Evolutionary conservation across 306 rosid species (phyloP).

Genomic region (Lathyrus oleraceus): DNA sequence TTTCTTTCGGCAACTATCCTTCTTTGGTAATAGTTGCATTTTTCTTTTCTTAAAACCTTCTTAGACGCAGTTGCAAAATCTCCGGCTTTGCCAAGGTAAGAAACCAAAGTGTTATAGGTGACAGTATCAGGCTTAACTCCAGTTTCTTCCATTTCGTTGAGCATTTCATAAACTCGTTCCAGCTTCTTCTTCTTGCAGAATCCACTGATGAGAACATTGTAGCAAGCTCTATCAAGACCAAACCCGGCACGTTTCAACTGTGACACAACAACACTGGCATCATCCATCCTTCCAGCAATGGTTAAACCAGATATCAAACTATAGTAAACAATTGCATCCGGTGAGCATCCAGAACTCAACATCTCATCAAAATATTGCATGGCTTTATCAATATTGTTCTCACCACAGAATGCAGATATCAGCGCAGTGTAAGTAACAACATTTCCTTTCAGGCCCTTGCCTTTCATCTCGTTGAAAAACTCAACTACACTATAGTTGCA

Average conservation of each 20-base stretch:
- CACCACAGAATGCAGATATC: slow-evolving; percentile 69
- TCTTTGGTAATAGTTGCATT: too few relatives aligned
- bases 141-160: slow-evolving; percentile 62
- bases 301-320: slow-evolving; percentile 72
- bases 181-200: slow-evolving; percentile 68
- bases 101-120: slow-evolving; percentile 76
- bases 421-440: slow-evolving; percentile 55
- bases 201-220: slow-evolving; percentile 68
- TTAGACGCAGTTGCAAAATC: slow-evolving; percentile 44
- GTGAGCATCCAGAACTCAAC: slow-evolving; percentile 54
- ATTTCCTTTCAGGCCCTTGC: slow-evolving; percentile 63
- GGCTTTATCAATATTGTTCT: slow-evolving; percentile 66
- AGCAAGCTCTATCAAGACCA: slow-evolving; percentile 56
- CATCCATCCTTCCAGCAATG: slow-evolving; percentile 78
- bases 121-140: slow-evolving; percentile 65
- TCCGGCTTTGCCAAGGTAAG: slow-evolving; percentile 61
- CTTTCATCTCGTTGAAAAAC: slow-evolving; percentile 59
- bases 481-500: slow-evolving; percentile 55
- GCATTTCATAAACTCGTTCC: slow-evolving; percentile 54
- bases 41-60: too few relatives aligned
- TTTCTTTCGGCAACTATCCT: too few relatives aligned
- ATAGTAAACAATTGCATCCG: slow-evolving; percentile 65
- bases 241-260: slow-evolving; percentile 72
- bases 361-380: slow-evolving; percentile 64
- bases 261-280: slow-evolving; percentile 60